Percentiles rank a stretch among this genome's conserved stretches.
phyloP scores from a whole-genome alignment of 2,329 filamentous ascomycete genomes.

The Hypoxylon sp. region DNA sequence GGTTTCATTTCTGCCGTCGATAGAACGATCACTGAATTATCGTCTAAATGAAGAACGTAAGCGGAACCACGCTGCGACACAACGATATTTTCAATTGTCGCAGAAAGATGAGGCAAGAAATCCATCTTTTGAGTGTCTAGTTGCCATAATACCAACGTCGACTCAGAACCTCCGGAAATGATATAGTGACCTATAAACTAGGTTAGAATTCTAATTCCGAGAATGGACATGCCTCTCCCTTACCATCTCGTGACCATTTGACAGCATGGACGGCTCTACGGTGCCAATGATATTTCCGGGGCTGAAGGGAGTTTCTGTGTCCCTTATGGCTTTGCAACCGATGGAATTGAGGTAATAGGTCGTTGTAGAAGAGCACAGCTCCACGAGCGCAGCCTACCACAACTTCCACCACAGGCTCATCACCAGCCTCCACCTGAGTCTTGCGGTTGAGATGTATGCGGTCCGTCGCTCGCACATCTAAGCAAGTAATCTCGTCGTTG shows the following conservation, averaged over 20 bases:
- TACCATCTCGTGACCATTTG: constrained; percentile 94
- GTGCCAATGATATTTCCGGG: constrained; percentile 90
- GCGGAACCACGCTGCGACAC: constrained; percentile 84
- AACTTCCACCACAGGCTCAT: constrained; percentile 73
- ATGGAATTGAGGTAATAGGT: constrained; percentile 74
- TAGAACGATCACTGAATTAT: constrained; percentile 92
- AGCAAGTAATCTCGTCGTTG: constrained; percentile 75
- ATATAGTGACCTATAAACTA: constrained; percentile 82
- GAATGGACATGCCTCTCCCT: constrained; percentile 52
- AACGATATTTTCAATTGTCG: constrained; percentile 85
- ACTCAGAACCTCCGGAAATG: constrained; percentile 92
- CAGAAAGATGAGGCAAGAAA: constrained; percentile 90
- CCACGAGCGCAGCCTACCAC: constrained; percentile 83
- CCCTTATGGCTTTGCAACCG: constrained; percentile 57
- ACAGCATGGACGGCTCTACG: constrained; percentile 84
- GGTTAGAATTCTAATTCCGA: constrained; percentile 40
- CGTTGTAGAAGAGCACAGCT: constrained; percentile 84
- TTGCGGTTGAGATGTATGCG: constrained; percentile 55
- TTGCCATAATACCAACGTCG: constrained; percentile 92
- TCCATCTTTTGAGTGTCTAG: constrained; percentile 87
- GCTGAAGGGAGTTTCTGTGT: constrained; percentile 66
- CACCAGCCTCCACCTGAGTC: constrained; percentile 50
- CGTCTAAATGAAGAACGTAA: constrained; percentile 87
- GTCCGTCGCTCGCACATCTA: constrained; percentile 70
- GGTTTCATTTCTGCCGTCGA: constrained; percentile 92